Percentiles rank a stretch among this genome's conserved stretches.
Conservation (phyloP, 139 green algal species). For the Pycnococcus provasolii region DNA sequence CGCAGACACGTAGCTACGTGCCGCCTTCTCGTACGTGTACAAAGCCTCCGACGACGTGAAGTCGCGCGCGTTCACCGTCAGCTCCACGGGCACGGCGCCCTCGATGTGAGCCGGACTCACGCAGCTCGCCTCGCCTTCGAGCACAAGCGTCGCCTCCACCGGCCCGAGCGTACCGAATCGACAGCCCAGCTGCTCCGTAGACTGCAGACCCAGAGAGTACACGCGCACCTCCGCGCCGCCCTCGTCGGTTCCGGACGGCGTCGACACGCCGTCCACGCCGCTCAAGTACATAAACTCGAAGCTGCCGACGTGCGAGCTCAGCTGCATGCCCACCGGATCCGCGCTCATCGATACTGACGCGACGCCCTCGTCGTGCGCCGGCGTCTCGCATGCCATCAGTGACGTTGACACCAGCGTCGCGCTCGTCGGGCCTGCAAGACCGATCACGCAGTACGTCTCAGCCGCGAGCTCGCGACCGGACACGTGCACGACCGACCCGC, state of each 20-base stretch:
- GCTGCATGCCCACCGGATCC: too few species aligned
- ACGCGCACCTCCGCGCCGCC: background rate
- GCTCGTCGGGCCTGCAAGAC: background rate
- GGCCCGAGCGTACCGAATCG: conserved; percentile 6
- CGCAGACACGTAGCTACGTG: background rate
- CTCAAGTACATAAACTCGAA: background rate
- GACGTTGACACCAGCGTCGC: background rate
- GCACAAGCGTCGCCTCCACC: background rate
- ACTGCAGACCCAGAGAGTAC: background rate
- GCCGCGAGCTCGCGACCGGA: background rate
- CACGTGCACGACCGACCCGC: background rate
- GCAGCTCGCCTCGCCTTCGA: background rate
- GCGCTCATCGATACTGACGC: background rate
- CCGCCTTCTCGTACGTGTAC: background rate
- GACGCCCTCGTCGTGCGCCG: background rate
- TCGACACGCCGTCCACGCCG: background rate
- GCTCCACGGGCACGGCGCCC: background rate
- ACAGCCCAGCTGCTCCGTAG: background rate
- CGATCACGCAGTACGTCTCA: background rate
- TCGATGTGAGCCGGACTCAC: background rate
- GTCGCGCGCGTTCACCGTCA: background rate
- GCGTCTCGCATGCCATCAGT: background rate
- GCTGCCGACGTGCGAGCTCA: background rate
- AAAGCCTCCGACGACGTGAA: background rate
- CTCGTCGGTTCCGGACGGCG: background rate